Percentiles rank a stretch among this genome's conserved stretches.
These are phyloP conservation scores for Pezicula radicicola DNA, from an alignment of 2,329 filamentous ascomycete species.

Conservation along the genomic window DNA sequence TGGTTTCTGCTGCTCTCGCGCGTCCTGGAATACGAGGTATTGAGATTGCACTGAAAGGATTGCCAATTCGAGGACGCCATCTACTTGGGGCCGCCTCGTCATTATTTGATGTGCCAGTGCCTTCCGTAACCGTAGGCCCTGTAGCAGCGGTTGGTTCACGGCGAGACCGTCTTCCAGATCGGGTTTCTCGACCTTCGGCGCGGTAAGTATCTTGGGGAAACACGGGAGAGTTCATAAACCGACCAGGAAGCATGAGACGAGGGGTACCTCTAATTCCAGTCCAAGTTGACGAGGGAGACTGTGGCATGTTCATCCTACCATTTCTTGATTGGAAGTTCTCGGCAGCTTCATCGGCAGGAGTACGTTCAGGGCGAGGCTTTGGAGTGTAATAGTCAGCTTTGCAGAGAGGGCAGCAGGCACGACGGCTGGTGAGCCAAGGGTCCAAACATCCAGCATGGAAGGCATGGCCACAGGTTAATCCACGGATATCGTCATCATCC, in stretches of 20 bases:
- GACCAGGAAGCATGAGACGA: slow-evolving; percentile 19
- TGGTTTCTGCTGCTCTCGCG: slow-evolving; percentile 10
- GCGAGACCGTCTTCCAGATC: slow-evolving; percentile 12
- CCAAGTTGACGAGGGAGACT: slow-evolving; percentile 23
- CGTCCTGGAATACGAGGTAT: slow-evolving; percentile 20
- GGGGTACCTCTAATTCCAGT: slow-evolving; percentile 20
- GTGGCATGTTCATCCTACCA: slow-evolving; percentile 21
- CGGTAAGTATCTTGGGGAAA: neutral
- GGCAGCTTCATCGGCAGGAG: slow-evolving; percentile 16
- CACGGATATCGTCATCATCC: slow-evolving; percentile 92
- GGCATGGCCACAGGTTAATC: slow-evolving; percentile 92
- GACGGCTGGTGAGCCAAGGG: slow-evolving; percentile 90
- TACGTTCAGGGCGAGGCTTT: slow-evolving; percentile 67
- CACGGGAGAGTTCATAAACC: slow-evolving; percentile 14
- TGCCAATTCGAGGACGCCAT: slow-evolving; percentile 19
- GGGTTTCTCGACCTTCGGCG: slow-evolving; percentile 4
- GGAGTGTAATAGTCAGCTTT: slow-evolving; percentile 97
- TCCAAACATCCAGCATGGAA: slow-evolving; percentile 97
- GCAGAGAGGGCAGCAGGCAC: slow-evolving; percentile 94
- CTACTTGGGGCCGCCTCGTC: slow-evolving; percentile 11
- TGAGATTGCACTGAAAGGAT: slow-evolving; percentile 21
- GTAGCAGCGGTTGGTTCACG: slow-evolving; percentile 1
- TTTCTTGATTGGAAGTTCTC: slow-evolving; percentile 18
- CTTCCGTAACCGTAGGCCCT: neutral
- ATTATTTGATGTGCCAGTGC: slow-evolving; percentile 2